Percentiles rank a stretch among this genome's conserved stretches.
phyloP scores from a whole-genome alignment of 2,329 filamentous ascomycete species.

The Ceratocystis colombiana region DNA sequence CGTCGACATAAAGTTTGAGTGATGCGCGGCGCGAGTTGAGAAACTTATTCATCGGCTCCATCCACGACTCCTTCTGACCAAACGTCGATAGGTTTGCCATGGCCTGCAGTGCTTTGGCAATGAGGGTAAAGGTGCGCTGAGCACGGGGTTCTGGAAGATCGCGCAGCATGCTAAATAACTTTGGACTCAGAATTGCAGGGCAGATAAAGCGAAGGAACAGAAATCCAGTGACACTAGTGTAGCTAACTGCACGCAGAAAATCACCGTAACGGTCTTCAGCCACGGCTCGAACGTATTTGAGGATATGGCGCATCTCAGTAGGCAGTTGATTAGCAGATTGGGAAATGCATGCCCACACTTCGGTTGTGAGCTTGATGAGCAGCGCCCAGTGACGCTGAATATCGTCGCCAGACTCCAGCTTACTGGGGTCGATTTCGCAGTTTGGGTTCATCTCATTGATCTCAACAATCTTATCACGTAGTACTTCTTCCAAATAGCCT shows the following conservation, averaged over 20 bases:
- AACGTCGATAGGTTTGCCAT: constrained; percentile 85
- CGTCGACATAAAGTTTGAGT: constrained; percentile 80
- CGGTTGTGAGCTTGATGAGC: constrained; percentile 64
- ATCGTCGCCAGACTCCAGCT: constrained; percentile 56
- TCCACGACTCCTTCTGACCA: constrained; percentile 93
- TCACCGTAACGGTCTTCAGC: constrained; percentile 92
- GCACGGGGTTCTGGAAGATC: constrained; percentile 76
- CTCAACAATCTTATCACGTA: constrained; percentile 75
- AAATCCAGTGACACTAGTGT: constrained; percentile 91
- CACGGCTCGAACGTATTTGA: constrained; percentile 84
- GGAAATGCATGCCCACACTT: constrained; percentile 76
- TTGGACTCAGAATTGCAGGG: constrained; percentile 89
- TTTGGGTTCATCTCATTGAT: constrained; percentile 86
- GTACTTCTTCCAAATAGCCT: constrained; percentile 79
- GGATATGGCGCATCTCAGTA: constrained; percentile 68
- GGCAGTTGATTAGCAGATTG: constrained; percentile 66
- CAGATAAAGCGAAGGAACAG: constrained; percentile 92
- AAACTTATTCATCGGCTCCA: constrained; percentile 96
- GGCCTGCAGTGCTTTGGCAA: constrained; percentile 85
- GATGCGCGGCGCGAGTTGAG: constrained; percentile 62
- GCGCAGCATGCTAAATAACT: constrained; percentile 72
- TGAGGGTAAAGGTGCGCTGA: constrained; percentile 79
- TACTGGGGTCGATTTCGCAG: constrained; percentile 90
- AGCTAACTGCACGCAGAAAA: constrained; percentile 77
- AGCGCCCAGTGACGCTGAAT: constrained; percentile 73